Conservation (phyloP, 768 basidiomycete genomes). For the Zangia roseola region DNA sequence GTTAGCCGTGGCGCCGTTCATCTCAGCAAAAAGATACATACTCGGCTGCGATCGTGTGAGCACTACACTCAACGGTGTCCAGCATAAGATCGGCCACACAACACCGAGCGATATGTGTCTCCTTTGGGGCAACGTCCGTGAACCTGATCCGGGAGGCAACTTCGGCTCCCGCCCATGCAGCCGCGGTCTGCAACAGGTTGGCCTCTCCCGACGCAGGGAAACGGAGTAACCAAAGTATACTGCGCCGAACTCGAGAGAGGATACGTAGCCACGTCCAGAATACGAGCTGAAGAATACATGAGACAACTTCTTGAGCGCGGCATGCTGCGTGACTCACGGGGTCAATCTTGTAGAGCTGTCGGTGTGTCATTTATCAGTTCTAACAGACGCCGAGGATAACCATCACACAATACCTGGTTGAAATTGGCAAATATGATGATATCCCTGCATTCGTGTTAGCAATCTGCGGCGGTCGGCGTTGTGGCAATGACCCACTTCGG, state of each 20-base stretch:
- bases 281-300: conserved; percentile 30
- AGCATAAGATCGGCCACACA: conserved; percentile 50
- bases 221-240: conserved; percentile 53
- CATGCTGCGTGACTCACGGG: conserved; percentile 28
- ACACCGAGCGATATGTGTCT: conserved; percentile 43
- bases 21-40: conserved; percentile 22
- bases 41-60: conserved; percentile 52
- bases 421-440: conserved; percentile 52
- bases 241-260: conserved; percentile 40
- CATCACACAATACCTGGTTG: conserved; percentile 41
- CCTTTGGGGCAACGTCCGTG: conserved; percentile 48
- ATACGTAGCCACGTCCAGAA: conserved; percentile 51
- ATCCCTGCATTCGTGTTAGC: conserved; percentile 29
- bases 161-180: conserved; percentile 44
- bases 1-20: conserved; percentile 1
- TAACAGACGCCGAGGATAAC: not conserved
- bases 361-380: conserved; percentile 5
- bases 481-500: conserved; percentile 32
- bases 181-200: conserved; percentile 42
- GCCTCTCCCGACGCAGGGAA: conserved; percentile 48
- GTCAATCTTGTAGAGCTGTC: conserved; percentile 47
- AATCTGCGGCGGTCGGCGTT: not conserved
- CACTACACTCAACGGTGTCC: conserved; percentile 56
- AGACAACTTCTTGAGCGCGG: not conserved
- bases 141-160: conserved; percentile 46